These are phyloP conservation scores for Termitomyces bulborhizus DNA, from an alignment of 768 basidiomycete species.

Conservation along the genomic window DNA sequence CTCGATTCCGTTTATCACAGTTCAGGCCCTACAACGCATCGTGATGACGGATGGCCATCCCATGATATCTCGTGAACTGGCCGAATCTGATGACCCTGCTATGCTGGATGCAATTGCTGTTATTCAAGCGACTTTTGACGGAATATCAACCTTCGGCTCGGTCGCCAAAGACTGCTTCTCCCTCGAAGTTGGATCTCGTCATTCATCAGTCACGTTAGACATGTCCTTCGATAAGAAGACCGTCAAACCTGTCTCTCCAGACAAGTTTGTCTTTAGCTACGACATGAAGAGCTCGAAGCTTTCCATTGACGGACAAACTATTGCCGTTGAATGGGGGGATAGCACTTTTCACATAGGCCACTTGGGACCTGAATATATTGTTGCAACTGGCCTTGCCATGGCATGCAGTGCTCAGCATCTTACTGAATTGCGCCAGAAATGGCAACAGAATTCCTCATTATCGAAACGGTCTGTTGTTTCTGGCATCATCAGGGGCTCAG, in stretches of 20 bases:
- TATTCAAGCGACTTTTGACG: constrained; percentile 16
- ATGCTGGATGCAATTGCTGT: constrained; percentile 27
- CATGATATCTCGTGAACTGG: constrained; percentile 16
- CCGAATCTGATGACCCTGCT: constrained; percentile 15
- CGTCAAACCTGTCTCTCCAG: constrained; percentile 15
- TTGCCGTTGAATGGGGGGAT: constrained; percentile 15
- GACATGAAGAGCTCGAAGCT: constrained; percentile 8
- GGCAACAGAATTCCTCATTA: constrained; percentile 21
- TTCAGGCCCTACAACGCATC: constrained; percentile 46
- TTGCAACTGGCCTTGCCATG: constrained; percentile 27
- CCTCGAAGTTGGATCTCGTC: constrained; percentile 17
- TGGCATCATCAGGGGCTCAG: constrained; percentile 45
- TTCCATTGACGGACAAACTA: constrained; percentile 2
- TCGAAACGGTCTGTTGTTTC: constrained; percentile 35
- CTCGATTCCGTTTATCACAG: constrained; percentile 28
- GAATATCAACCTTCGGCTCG: constrained; percentile 18
- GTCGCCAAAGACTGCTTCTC: constrained; percentile 12
- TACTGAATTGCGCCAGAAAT: constrained; percentile 18
- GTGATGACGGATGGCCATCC: constrained; percentile 27
- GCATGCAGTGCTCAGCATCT: constrained; percentile 19
- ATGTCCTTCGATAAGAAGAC: constrained; percentile 28
- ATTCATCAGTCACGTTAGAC: constrained; percentile 18
- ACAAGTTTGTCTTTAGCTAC: constrained; percentile 22
- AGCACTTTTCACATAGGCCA: constrained; percentile 28
- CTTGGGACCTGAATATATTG: constrained; percentile 34